Base-by-base conservation (phyloP, 2,329 filamentous ascomycete genomes). In the Cladosporium colombiae region DNA sequence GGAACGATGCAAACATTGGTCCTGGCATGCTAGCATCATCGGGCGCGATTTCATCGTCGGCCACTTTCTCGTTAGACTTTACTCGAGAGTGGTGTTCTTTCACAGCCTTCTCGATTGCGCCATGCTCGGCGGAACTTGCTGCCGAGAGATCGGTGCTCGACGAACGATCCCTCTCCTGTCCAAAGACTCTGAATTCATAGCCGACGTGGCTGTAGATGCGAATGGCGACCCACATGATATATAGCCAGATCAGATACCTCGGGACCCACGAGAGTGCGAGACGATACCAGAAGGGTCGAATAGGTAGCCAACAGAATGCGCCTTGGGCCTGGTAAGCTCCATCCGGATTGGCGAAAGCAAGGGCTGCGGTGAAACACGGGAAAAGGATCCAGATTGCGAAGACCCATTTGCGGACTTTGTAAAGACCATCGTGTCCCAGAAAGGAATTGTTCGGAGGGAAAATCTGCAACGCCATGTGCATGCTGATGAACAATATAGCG, bases 391-490 rank as follows among this genome's bases (percentile, higher is more conserved):
- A 90, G 33, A 82, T 71, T 18, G 78, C 73, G 69, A 89, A 90
- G 5, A 90, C 86, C 27, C 81, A 79, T 23, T 84, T 80, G 4
- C 90, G 85, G 68, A 89, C 89, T 1, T 86, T 87, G 73, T 91
- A 91, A 0, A 94, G 81, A 0, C 90, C 90, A 55, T 87, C 86
- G 67, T 85, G 81, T 2, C 85, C 83, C 21, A 76, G 56, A 66
- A 73, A 55, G 50, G 72, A 72, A 16, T 73, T 72, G 1, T 74
- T 73, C 0, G 87, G 86, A 25, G 84, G 83, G 70, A 92, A 88
- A 62, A 94, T 89, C 75, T 90, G 91, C 13, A 92, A 78, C 2
- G 86, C 86, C 59, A 89, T 90, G 74, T 94, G 91, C 10, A 92
- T 74, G 21, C 90, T 88, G 71, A 94, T 91, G 65, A 91, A 82